Evolutionary conservation across 139 green algal species (phyloP).

Genomic region (Tetraselmis striata): DNA sequence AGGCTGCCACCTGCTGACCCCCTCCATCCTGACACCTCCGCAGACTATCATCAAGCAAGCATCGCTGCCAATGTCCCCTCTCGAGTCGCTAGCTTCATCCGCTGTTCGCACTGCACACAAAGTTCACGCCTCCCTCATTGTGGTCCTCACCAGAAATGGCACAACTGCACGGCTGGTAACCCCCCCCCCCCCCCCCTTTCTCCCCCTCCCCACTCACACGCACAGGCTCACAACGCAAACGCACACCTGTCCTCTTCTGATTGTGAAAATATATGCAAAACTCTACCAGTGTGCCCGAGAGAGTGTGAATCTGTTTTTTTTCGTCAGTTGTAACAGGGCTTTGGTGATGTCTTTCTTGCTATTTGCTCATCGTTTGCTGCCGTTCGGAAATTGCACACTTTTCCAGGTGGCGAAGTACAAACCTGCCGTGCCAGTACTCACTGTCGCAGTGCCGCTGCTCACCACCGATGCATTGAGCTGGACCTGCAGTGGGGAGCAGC

Average conservation of each 20-base stretch:
- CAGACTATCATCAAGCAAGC: conserved; percentile 71
- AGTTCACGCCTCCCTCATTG: conserved; percentile 83
- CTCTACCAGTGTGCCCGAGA: too few relatives aligned
- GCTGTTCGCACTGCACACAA: conserved; percentile 93
- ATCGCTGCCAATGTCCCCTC: conserved; percentile 82
- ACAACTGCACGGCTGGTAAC: conserved; percentile 82
- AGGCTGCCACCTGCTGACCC: too few relatives aligned
- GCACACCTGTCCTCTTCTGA: too few relatives aligned
- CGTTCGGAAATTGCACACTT: too few relatives aligned
- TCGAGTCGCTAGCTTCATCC: conserved; percentile 91
- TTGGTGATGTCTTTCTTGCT: too few relatives aligned
- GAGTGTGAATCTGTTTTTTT: too few relatives aligned
- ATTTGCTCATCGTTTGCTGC: too few relatives aligned
- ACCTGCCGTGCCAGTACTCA: conserved; percentile 80
- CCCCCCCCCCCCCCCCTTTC: too few relatives aligned
- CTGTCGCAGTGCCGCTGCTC: conserved; percentile 83
- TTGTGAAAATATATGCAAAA: too few relatives aligned
- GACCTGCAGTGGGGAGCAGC: conserved; percentile 80
- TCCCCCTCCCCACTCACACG: too few relatives aligned
- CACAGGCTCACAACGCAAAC: too few relatives aligned
- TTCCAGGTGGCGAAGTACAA: conserved; percentile 92
- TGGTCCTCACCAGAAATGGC: conserved; percentile 81
- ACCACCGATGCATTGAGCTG: conserved; percentile 87
- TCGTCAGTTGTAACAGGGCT: too few relatives aligned
- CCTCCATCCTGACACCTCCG: background rate